These are phyloP conservation scores for Argentina anserina DNA, from an alignment of 306 rosid genomes.

Conservation along the genomic window DNA sequence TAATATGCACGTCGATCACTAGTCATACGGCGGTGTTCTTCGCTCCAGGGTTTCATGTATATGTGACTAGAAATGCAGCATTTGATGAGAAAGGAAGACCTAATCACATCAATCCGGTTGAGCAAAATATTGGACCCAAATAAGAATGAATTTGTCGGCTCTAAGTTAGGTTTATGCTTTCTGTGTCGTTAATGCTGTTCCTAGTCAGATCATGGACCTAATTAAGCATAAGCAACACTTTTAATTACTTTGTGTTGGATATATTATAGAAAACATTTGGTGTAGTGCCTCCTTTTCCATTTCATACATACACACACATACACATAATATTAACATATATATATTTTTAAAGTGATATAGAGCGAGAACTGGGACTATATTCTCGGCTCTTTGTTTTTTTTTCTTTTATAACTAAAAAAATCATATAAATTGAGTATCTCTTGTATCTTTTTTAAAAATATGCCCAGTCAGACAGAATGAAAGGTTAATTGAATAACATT, in stretches of 20 bases:
- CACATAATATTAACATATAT: too few species aligned
- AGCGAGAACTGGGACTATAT: too few species aligned
- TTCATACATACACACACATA: too few species aligned
- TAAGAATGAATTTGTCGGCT: not conserved
- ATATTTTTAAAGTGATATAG: too few species aligned
- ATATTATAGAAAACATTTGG: constrained; percentile 4
- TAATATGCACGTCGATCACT: not conserved
- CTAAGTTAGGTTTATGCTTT: not conserved
- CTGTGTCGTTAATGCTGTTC: constrained; percentile 6
- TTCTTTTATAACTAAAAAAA: too few species aligned
- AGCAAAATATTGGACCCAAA: not conserved
- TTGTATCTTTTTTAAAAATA: too few species aligned
- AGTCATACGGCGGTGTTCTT: not conserved
- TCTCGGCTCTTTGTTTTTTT: too few species aligned
- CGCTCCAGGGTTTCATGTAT: not conserved
- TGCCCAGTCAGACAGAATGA: too few species aligned
- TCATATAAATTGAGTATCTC: too few species aligned
- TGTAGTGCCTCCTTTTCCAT: too few species aligned
- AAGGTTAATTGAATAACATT: too few species aligned
- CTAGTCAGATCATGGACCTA: constrained; percentile 18
- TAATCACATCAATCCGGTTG: not conserved
- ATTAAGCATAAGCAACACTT: not conserved
- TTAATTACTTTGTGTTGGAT: not conserved
- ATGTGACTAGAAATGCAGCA: not conserved
- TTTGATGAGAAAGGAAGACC: not conserved